These are phyloP conservation scores for Aspergillus coremiiformis DNA, from an alignment of 495 filamentous ascomycete species.

Conservation along the genomic window DNA sequence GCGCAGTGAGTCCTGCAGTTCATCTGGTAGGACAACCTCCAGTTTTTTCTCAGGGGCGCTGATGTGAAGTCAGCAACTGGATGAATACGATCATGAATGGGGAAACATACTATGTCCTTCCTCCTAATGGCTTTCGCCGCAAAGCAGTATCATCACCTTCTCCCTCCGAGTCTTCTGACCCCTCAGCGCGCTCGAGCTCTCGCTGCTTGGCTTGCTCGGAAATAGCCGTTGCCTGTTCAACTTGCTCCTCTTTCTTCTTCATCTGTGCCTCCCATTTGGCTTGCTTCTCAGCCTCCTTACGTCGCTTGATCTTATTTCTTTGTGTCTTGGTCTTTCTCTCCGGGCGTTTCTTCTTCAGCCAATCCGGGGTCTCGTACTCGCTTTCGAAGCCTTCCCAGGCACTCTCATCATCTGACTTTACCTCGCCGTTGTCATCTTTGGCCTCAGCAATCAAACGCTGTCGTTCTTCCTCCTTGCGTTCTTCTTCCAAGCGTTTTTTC, in stretches of 20 bases:
- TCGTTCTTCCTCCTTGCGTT: conserved; percentile 53
- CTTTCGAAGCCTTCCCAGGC: conserved; percentile 82
- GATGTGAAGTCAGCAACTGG: conserved; percentile 19
- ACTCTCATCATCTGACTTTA: conserved; percentile 74
- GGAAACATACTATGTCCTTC: conserved; percentile 52
- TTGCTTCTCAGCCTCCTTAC: conserved; percentile 76
- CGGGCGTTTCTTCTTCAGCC: conserved; percentile 60
- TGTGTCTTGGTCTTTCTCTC: conserved; percentile 79
- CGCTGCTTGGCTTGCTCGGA: conserved; percentile 53
- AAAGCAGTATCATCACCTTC: conserved; percentile 50
- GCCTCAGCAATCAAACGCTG: conserved; percentile 49
- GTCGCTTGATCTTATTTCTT: conserved; percentile 75
- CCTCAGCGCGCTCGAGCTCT: conserved; percentile 38
- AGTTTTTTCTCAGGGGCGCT: conserved; percentile 70
- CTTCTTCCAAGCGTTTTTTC: conserved; percentile 62
- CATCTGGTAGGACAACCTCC: conserved; percentile 86
- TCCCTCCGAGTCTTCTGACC: conserved; percentile 48
- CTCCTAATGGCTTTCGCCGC: conserved; percentile 62
- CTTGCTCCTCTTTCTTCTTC: conserved; percentile 62
- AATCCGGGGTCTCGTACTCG: conserved; percentile 55
- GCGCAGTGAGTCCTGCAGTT: conserved; percentile 84
- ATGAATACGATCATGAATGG: not conserved
- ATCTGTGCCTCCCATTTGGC: conserved; percentile 62
- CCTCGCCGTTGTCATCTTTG: conserved; percentile 57
- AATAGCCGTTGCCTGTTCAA: conserved; percentile 56